These are phyloP conservation scores for Rhodomyrtus tomentosa DNA, from an alignment of 345 rosid species.

Conservation along the genomic window DNA sequence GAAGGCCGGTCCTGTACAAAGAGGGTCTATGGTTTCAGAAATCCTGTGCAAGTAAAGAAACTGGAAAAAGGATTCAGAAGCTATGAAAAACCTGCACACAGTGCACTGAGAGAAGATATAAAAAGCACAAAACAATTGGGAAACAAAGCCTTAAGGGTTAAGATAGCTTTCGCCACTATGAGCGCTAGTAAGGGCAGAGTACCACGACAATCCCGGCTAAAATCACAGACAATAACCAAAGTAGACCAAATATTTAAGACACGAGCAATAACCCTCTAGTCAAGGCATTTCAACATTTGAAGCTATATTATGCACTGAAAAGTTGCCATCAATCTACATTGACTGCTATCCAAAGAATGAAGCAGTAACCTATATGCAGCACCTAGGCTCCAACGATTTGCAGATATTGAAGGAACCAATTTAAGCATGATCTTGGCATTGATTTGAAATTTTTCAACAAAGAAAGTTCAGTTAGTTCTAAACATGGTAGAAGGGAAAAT, in stretches of 20 bases:
- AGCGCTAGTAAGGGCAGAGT: background rate
- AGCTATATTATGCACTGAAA: background rate
- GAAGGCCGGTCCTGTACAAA: constrained; percentile 35
- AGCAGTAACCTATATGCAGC: background rate
- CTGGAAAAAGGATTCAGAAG: background rate
- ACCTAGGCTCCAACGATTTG: background rate
- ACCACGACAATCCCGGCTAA: background rate
- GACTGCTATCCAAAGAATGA: background rate
- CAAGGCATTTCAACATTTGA: background rate
- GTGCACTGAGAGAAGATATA: background rate
- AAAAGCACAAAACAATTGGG: background rate
- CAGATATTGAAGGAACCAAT: background rate
- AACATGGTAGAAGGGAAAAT: background rate
- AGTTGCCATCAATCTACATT: background rate
- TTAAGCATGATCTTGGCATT: background rate
- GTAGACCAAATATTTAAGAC: background rate
- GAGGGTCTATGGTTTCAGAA: background rate
- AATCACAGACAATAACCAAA: background rate
- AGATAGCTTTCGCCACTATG: background rate
- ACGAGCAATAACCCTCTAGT: background rate
- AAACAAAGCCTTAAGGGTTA: background rate
- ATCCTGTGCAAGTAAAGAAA: background rate
- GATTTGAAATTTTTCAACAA: background rate
- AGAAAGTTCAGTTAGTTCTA: background rate
- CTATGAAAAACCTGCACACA: background rate